phyloP scores from a whole-genome alignment of 306 rosid genomes.

The Cicer pinnatifidum region DNA sequence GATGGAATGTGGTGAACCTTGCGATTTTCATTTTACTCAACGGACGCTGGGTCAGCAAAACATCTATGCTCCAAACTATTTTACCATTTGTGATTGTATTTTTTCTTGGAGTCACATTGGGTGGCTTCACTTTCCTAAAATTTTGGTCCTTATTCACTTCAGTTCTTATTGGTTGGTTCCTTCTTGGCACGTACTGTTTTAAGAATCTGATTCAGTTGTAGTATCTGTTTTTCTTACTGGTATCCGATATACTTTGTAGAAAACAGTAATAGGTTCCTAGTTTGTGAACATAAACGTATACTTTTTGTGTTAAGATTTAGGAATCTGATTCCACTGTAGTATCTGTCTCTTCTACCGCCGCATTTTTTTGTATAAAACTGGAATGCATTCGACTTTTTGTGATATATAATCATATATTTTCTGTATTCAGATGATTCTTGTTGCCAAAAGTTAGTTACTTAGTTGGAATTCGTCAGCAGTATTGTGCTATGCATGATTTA shows the following conservation, averaged over 20 bases:
- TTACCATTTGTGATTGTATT: constrained; percentile 70
- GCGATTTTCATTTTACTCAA: constrained; percentile 75
- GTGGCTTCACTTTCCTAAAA: constrained; percentile 72
- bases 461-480: neutral
- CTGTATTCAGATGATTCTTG: constrained; percentile 3
- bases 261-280: constrained; percentile 34
- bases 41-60: constrained; percentile 86
- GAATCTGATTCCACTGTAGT: constrained; percentile 70
- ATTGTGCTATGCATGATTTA: neutral
- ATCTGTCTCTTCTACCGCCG: neutral
- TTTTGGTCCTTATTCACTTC: constrained; percentile 62
- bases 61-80: constrained; percentile 61
- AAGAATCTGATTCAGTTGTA: constrained; percentile 81
- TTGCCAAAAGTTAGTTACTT: constrained; percentile 25
- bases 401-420: neutral
- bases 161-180: constrained; percentile 85
- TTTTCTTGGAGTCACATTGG: constrained; percentile 67
- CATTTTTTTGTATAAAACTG: constrained; percentile 36
- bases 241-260: constrained; percentile 36
- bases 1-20: constrained; percentile 98
- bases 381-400: constrained; percentile 25
- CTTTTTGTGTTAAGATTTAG: constrained; percentile 48
- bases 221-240: constrained; percentile 31
- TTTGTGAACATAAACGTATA: constrained; percentile 4
- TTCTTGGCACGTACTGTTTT: constrained; percentile 82